Evolutionary conservation across 768 basidiomycete species (phyloP).

Genomic region (Hericium alpestre): DNA sequence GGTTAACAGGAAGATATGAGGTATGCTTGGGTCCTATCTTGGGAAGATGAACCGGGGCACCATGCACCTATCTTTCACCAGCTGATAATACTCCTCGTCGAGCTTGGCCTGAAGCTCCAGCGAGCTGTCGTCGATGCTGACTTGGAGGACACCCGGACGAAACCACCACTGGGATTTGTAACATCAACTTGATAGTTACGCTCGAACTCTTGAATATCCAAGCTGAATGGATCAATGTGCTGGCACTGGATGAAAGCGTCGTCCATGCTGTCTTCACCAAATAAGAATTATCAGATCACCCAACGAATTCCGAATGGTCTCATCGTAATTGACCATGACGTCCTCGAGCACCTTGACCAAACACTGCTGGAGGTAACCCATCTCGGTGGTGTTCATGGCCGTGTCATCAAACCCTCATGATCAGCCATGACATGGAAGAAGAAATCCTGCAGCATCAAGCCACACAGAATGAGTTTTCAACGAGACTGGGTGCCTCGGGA

Average conservation of each 20-base stretch:
- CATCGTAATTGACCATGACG: slow-evolving; percentile 95
- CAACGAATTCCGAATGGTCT: slow-evolving; percentile 93
- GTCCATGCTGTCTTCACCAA: slow-evolving; percentile 99
- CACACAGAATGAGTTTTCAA: slow-evolving; percentile 95
- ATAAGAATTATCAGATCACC: slow-evolving; percentile 95
- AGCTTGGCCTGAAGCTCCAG: slow-evolving; percentile 74
- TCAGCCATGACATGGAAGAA: slow-evolving; percentile 99
- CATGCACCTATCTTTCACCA: slow-evolving; percentile 61
- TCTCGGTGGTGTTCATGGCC: slow-evolving; percentile 98
- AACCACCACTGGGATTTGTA: slow-evolving; percentile 72
- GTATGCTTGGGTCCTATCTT: slow-evolving; percentile 52
- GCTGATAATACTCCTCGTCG: slow-evolving; percentile 64
- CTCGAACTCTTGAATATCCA: slow-evolving; percentile 77
- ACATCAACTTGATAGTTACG: too few species aligned
- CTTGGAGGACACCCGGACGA: slow-evolving; percentile 71
- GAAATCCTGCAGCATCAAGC: slow-evolving; percentile 94
- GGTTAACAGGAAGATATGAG: slow-evolving; percentile 93
- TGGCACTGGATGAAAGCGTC: slow-evolving; percentile 96
- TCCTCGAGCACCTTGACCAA: slow-evolving; percentile 97
- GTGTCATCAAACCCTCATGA: slow-evolving; percentile 99
- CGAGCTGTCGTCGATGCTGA: slow-evolving; percentile 79
- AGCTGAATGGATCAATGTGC: slow-evolving; percentile 77
- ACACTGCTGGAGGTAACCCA: slow-evolving; percentile 96
- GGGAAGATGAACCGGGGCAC: slow-evolving; percentile 83
- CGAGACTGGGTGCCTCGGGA: slow-evolving; percentile 94